These are phyloP conservation scores for Scedosporium dehoogii DNA, from an alignment of 2,329 filamentous ascomycete species.

Conservation along the genomic window DNA sequence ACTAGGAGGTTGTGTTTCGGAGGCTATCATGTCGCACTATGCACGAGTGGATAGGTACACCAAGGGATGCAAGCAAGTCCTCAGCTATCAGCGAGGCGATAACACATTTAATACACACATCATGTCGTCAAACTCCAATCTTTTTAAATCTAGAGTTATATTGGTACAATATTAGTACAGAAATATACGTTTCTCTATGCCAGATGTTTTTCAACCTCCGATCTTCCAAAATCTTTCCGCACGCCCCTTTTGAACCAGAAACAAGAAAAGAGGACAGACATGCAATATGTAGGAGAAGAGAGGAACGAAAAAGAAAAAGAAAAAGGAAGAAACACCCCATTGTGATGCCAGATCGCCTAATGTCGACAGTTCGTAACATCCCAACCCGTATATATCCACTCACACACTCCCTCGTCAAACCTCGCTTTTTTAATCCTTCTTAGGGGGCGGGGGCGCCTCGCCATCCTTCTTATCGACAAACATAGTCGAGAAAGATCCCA, in stretches of 20 bases:
- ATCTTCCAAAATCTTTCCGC: not conserved
- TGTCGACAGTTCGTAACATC: not conserved
- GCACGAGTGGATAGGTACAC: too few species aligned
- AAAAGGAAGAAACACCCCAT: not conserved
- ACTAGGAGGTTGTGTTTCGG: too few species aligned
- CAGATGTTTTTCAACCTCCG: not conserved
- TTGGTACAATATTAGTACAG: slow-evolving; percentile 7
- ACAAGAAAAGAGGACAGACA: not conserved
- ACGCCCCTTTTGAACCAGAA: not conserved
- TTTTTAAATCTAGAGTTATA: slow-evolving; percentile 2
- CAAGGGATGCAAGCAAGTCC: too few species aligned
- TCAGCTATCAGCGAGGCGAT: too few species aligned
- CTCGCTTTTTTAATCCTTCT: not conserved
- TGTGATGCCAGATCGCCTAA: not conserved
- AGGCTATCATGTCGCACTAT: too few species aligned
- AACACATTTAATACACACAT: too few species aligned
- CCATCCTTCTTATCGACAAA: slow-evolving; percentile 22
- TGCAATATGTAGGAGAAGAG: not conserved
- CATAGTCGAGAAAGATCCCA: slow-evolving; percentile 59
- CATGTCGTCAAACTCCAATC: not conserved
- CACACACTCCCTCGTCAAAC: not conserved
- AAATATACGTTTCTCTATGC: slow-evolving; percentile 3
- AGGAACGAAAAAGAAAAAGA: not conserved
- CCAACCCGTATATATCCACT: not conserved
- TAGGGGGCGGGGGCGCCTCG: not conserved